phyloP scores from a whole-genome alignment of 768 basidiomycete genomes.

The Calocera cornea region DNA sequence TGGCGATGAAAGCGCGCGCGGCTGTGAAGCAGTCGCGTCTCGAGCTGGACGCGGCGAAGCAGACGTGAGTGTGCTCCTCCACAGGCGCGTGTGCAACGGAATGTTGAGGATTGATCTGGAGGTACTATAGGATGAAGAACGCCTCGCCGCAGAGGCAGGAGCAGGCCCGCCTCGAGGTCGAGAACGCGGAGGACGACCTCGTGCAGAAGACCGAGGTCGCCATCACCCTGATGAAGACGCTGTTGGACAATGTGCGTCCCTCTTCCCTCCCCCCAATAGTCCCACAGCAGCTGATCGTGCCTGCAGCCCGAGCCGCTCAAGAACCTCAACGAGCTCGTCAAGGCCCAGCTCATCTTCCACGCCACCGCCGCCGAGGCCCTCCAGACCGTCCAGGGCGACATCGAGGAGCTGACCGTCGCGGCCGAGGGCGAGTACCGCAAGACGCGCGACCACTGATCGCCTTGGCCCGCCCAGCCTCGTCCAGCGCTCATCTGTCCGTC shows the following conservation, averaged over 20 bases:
- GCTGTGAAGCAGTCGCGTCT: conserved; percentile 66
- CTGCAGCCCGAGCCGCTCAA: conserved; percentile 88
- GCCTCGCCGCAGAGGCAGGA: conserved; percentile 68
- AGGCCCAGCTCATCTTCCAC: conserved; percentile 75
- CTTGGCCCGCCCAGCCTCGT: conserved; percentile 18
- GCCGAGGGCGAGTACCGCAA: conserved; percentile 95
- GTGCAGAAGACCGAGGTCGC: conserved; percentile 97
- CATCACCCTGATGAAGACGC: conserved; percentile 94
- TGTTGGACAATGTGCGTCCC: conserved; percentile 81
- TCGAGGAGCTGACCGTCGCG: conserved; percentile 83
- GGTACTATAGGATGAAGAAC: conserved; percentile 52
- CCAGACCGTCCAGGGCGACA: conserved; percentile 72
- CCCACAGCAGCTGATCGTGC: not conserved
- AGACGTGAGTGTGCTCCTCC: conserved; percentile 41
- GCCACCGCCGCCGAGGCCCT: conserved; percentile 67
- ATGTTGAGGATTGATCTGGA: not conserved
- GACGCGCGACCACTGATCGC: conserved; percentile 76
- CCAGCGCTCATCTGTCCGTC: not conserved
- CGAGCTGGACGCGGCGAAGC: conserved; percentile 84
- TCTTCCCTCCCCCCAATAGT: not conserved
- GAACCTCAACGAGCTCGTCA: conserved; percentile 82
- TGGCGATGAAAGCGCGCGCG: conserved; percentile 86
- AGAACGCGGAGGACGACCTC: conserved; percentile 59
- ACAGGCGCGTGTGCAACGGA: not conserved
- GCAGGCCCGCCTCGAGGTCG: conserved; percentile 48